Evolutionary conservation across 1,284 basidiomycete genomes (phyloP), one percentile per base, ranked within the genome.

Genomic region (Sanguinoderma infundibulare): DNA sequence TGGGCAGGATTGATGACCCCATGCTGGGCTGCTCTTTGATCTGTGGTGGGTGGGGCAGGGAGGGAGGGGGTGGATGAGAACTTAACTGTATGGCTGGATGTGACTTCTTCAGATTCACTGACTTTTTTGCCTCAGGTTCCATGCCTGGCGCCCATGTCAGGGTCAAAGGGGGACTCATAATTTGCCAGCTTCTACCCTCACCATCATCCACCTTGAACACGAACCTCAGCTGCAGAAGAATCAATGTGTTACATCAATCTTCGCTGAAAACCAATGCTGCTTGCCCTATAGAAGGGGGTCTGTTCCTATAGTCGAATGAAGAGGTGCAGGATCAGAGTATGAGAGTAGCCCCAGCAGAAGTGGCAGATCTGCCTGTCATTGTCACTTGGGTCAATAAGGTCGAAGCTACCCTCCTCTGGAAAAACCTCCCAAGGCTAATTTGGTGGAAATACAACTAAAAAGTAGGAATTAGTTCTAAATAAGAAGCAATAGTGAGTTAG

Each of bases 201-300:
- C 61, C 69, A 34, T 76, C 76, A 8, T 70, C 69, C 28, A 70
- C 61, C 26, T 73, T 73, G 60, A 87, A 63, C 68, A 82, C 84
- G 66, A 92, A 83, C 52, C 89, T 80, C 5, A 91, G 91, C 0
- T 89, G 82, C 3, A 91, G 91, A 59, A 92, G 87, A 42, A 92
- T 73, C 3, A 92, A 67, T 1, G 90, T 90, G 67, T 91, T 89
- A 73, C 91, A 92, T 89, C 90, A 91, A 10, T 87, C 74, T 92
- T 88, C 0, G 89, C 83, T 1, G 86, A 83, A 2, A 91, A 68
- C 87, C 88, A 91, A 7, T 85, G 78, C 39, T 90, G 87, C 64
- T 79, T 84, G 22, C 77, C 75, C 70, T 77, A 82, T 20, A 65
- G 64, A 4, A 64, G 47, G 6, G 55, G 44, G 12, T 49, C 53